Percentiles rank a stretch among this genome's conserved stretches.
Conservation (phyloP, 2,329 filamentous ascomycete species). For the Colletotrichum eleusines region DNA sequence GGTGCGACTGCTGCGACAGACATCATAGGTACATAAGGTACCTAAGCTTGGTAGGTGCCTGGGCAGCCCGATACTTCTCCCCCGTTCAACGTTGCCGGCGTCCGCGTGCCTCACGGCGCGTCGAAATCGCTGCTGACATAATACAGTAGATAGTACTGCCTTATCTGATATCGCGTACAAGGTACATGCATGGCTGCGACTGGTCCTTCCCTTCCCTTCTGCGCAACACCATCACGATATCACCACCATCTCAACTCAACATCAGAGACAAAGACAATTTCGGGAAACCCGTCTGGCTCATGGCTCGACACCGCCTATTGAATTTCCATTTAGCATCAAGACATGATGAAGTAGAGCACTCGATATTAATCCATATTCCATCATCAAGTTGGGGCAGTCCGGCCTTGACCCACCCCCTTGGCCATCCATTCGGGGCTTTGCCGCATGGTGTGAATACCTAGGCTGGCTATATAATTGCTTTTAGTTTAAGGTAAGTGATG, state of each 20-base stretch:
- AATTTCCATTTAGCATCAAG: not conserved
- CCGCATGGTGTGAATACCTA: not conserved
- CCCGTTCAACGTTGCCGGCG: no score
- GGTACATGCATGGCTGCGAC: not conserved
- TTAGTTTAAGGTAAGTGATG: constrained; percentile 13
- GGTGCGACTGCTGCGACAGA: not conserved
- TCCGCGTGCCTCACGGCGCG: no score
- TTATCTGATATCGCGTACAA: not conserved
- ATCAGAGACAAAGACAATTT: not conserved
- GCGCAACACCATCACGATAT: not conserved
- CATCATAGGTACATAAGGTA: no score
- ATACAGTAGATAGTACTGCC: not conserved
- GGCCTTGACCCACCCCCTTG: no score
- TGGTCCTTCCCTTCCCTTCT: no score
- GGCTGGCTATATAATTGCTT: not conserved
- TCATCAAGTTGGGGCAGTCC: not conserved
- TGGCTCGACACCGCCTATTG: not conserved
- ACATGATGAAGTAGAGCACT: no score
- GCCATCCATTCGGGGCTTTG: not conserved
- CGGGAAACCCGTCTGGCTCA: not conserved
- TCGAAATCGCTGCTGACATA: constrained; percentile 6
- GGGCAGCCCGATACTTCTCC: not conserved
- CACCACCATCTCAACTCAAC: not conserved
- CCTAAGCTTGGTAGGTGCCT: no score
- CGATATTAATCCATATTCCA: no score